Conservation (phyloP, 257 asterid genomes). For the Solanum neorickii region DNA sequence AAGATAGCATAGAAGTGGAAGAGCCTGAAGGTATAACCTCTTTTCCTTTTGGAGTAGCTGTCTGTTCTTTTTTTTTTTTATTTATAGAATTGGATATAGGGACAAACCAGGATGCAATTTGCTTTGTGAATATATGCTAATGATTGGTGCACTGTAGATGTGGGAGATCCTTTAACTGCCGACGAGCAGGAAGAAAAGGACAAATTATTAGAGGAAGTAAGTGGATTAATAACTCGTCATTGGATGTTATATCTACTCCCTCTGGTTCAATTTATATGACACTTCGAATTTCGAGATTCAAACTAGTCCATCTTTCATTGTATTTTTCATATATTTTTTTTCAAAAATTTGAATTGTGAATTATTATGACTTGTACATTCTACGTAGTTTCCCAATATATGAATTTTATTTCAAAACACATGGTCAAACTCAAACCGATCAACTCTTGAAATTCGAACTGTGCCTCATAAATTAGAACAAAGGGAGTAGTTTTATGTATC, state of each 20-base stretch:
- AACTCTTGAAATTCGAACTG: background rate
- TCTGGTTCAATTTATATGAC: background rate
- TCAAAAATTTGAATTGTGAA: background rate
- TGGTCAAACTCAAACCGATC: background rate
- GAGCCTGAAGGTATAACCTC: slow-evolving; percentile 71
- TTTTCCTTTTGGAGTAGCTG: background rate
- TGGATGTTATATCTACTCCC: background rate
- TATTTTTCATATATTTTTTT: background rate
- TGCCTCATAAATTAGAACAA: background rate
- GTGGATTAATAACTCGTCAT: background rate
- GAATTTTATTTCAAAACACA: background rate
- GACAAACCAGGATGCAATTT: background rate
- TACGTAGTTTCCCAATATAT: background rate
- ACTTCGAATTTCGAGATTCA: background rate
- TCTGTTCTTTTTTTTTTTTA: background rate
- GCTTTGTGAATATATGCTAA: slow-evolving; percentile 11
- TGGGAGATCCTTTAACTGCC: slow-evolving; percentile 93
- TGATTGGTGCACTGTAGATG: slow-evolving; percentile 29
- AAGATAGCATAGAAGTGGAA: slow-evolving; percentile 87
- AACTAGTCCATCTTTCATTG: background rate
- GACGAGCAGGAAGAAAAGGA: slow-evolving; percentile 99
- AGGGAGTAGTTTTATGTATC: background rate
- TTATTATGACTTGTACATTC: background rate
- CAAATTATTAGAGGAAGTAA: slow-evolving; percentile 67
- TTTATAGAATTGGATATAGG: background rate